Evolutionary conservation across 1,284 basidiomycete species (phyloP), one percentile per base, ranked within the genome.

Genomic region (Microstroma glucosiphilum): DNA sequence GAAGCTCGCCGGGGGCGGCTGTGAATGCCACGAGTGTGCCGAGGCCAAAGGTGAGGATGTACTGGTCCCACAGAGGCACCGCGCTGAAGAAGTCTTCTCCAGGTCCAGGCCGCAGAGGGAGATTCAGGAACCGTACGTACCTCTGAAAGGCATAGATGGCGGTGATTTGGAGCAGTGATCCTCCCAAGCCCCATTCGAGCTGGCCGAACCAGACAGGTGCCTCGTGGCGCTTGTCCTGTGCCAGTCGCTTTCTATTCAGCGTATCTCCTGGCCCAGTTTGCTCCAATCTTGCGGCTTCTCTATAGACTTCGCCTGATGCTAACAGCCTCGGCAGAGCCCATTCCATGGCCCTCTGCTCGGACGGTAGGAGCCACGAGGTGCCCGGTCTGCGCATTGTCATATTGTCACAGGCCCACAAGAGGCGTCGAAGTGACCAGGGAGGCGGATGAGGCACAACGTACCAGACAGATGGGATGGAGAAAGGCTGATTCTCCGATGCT

Each of bases 131-230:
- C 6, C 13, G 6, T 6, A 54, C 26, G 51, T 23, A 54, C 13
- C 15, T 15, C 25, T 15, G 13, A 15, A 26, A 21, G 15, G 21
- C 51, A 13, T 19, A 19, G 51, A 54, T 19, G 13, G 25, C 25
- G 6, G 21, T 21, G 13, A 25, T 26, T 13, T 54, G 51, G 8
- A 25, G 13, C 8, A 54, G 51, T 15, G 25, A 19, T 6, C 17
- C 17, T 19, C 19, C 21, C 17, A 21, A 13, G 51, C 17, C 17
- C 21, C 25, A 54, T 21, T 54, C 51, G 51, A 25, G 15, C 51
- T 54, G 51, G 15, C 17, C 51, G 51, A 54, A 54, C 51, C 51
- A 54, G 13, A 54, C 25, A 26, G 51, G 51, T 15, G 51, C 51
- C 21, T 13, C 26, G 13, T 13, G 21, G n/a, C 51, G n/a, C 21